phyloP scores from a whole-genome alignment of 352 stramenopile genomes.

The Globisporangium cystogenes region DNA sequence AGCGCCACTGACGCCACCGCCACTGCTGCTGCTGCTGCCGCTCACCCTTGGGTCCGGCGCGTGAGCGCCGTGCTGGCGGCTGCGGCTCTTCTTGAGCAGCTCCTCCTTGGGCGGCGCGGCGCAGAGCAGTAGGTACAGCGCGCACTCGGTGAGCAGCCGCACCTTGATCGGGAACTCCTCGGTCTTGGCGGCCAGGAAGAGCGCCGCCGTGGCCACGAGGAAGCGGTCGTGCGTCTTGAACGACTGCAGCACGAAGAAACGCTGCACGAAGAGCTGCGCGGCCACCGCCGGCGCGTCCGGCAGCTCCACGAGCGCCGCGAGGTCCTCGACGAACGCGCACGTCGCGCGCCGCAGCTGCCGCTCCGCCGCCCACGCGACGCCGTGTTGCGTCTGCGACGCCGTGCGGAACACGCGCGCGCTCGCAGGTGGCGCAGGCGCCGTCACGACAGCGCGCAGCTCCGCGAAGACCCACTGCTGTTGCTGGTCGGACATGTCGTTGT shows the following conservation, averaged over 20 bases:
- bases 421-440: neutral
- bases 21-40: too few species aligned
- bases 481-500: too few species aligned
- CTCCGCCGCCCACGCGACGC: conserved; percentile 49
- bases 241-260: conserved; percentile 77
- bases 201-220: conserved; percentile 59
- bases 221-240: conserved; percentile 79
- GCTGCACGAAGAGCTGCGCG: conserved; percentile 65
- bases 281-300: conserved; percentile 44
- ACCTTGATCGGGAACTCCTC: conserved; percentile 81
- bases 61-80: neutral
- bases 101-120: conserved; percentile 18
- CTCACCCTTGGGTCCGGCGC: too few species aligned
- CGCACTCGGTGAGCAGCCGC: conserved; percentile 68
- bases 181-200: conserved; percentile 74
- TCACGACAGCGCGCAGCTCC: conserved; percentile 35
- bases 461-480: conserved; percentile 44
- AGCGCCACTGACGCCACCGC: too few species aligned
- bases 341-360: conserved; percentile 58
- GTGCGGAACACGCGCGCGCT: conserved; percentile 25
- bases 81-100: conserved; percentile 13
- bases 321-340: conserved; percentile 62
- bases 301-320: conserved; percentile 55
- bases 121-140: conserved; percentile 57
- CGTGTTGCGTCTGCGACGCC: conserved; percentile 34